Evolutionary conservation across 169 alveolate genomes (phyloP).

Genomic region (Plasmodium cynomolgi): DNA sequence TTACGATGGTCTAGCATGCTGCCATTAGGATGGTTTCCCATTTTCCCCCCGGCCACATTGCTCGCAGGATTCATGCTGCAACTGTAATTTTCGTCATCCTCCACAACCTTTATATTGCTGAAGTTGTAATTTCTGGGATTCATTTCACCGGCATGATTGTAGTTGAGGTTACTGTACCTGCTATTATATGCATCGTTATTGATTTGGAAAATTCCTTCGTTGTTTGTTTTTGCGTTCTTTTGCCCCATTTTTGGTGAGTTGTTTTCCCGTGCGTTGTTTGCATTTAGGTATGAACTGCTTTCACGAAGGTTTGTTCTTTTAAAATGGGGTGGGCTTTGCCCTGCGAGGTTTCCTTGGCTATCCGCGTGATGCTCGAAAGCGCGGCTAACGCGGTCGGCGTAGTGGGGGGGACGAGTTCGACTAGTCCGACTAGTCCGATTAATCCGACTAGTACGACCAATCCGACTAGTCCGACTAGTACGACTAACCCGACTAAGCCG

Average conservation of each 20-base stretch:
- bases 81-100: constrained; percentile 30
- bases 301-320: not conserved
- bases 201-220: constrained; percentile 20
- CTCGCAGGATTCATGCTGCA: not conserved
- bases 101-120: constrained; percentile 34
- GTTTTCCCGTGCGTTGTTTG: not conserved
- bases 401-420: not conserved
- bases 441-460: not conserved
- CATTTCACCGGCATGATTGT: constrained; percentile 14
- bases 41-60: not conserved
- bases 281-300: not conserved
- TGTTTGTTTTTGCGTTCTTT: constrained; percentile 9
- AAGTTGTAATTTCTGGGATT: constrained; percentile 9
- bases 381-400: not conserved
- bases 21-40: not conserved
- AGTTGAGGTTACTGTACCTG: constrained; percentile 26
- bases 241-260: constrained; percentile 42
- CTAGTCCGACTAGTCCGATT: not conserved
- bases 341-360: not conserved
- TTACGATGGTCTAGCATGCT: not conserved
- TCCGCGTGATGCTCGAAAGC: not conserved
- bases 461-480: not conserved
- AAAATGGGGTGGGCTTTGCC: not conserved
- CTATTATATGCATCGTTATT: constrained; percentile 30
- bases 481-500: not conserved